phyloP scores from a whole-genome alignment of 805 yeast species.

The Nakazawaea sp. region DNA sequence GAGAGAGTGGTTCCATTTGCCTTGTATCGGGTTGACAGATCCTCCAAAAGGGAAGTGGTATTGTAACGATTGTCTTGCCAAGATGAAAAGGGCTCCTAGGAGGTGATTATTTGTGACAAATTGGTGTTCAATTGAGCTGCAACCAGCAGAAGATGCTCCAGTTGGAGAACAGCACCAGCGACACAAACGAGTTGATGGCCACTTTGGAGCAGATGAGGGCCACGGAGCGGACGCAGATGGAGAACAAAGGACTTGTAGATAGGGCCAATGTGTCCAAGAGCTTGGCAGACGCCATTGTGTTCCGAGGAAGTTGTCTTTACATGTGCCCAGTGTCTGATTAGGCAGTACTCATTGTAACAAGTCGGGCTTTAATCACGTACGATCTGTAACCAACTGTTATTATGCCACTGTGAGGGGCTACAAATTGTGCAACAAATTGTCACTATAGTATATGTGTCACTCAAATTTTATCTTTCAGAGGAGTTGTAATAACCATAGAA shows the following conservation, averaged over 20 bases:
- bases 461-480: too few relatives aligned
- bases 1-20: constrained; percentile 93
- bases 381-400: too few relatives aligned
- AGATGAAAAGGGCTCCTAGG: constrained; percentile 15
- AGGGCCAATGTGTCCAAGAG: constrained; percentile 76
- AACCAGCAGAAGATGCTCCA: constrained; percentile 53
- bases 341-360: too few relatives aligned
- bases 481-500: too few relatives aligned
- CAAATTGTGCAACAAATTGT: too few relatives aligned
- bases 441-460: too few relatives aligned
- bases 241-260: constrained; percentile 74
- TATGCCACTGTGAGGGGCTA: too few relatives aligned
- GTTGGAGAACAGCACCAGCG: constrained; percentile 42
- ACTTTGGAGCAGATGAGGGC: constrained; percentile 69
- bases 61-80: constrained; percentile 54
- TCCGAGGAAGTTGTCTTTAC: constrained; percentile 82
- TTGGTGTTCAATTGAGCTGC: too few relatives aligned
- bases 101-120: too few relatives aligned
- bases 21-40: constrained; percentile 81
- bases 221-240: constrained; percentile 73
- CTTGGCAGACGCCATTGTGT: constrained; percentile 80
- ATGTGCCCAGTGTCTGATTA: too few relatives aligned
- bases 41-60: constrained; percentile 86
- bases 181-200: constrained; percentile 69
- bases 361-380: too few relatives aligned